phyloP scores from a whole-genome alignment of 1,139 yeast species.

The Hansenula anomala region DNA sequence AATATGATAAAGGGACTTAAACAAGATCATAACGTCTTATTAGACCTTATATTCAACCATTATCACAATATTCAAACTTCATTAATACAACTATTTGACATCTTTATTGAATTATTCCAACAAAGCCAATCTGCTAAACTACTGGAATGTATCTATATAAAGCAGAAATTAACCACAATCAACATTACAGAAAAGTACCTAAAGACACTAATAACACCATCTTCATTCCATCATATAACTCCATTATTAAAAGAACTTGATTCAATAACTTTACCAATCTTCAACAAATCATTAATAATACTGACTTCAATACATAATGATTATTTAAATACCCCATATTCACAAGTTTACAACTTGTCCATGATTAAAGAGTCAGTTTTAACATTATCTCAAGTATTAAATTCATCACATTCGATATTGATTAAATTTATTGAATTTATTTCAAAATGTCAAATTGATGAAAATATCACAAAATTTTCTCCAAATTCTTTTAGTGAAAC shows the following conservation, averaged over 20 bases:
- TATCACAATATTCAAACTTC: neutral
- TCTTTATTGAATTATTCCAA: neutral
- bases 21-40: neutral
- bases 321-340: neutral
- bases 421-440: neutral
- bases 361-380: neutral
- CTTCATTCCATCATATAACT: neutral
- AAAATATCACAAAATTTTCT: neutral
- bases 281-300: neutral
- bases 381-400: too few species aligned
- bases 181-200: neutral
- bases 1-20: neutral
- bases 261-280: neutral
- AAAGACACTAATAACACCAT: neutral
- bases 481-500: neutral
- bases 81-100: neutral
- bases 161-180: neutral
- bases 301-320: neutral
- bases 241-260: neutral
- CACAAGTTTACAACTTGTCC: neutral
- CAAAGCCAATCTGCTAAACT: neutral
- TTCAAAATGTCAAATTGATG: neutral
- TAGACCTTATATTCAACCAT: neutral
- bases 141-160: slow-evolving; percentile 1
- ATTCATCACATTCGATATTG: neutral